A percentile compares a stretch with the other conserved stretches of the same genome.
Conservation (phyloP, 768 basidiomycete species). For the Leucosporidium scottii region DNA sequence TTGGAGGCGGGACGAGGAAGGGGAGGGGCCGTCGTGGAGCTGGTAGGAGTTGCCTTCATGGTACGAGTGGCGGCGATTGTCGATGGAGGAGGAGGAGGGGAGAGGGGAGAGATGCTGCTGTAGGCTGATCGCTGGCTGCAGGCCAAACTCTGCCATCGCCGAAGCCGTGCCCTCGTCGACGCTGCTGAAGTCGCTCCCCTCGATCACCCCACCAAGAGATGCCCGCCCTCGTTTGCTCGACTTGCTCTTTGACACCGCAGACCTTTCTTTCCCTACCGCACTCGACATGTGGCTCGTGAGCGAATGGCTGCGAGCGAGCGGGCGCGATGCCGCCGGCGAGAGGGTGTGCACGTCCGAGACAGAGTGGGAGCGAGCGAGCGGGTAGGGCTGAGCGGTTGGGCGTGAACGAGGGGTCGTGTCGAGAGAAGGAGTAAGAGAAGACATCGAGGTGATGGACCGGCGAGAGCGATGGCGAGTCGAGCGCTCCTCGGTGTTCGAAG, state of each 20-base stretch:
- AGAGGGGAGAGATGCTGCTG: neutral
- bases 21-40: neutral
- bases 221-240: neutral
- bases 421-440: neutral
- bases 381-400: constrained; percentile 14
- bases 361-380: constrained; percentile 25
- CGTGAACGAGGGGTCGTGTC: neutral
- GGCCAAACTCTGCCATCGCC: neutral
- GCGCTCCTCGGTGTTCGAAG: neutral
- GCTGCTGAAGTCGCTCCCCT: neutral
- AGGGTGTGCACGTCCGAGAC: neutral
- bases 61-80: neutral
- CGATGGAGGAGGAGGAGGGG: neutral
- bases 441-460: constrained; percentile 10
- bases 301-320: constrained; percentile 20
- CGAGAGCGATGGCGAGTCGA: constrained; percentile 7
- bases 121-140: neutral
- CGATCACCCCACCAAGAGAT: neutral
- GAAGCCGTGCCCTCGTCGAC: neutral
- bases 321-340: neutral
- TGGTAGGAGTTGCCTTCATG: neutral
- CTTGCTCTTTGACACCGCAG: neutral
- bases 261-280: neutral
- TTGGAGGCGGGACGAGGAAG: neutral
- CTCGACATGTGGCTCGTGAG: constrained; percentile 4